phyloP scores from a whole-genome alignment of 257 asterid genomes.

The Schizonepeta tenuifolia region DNA sequence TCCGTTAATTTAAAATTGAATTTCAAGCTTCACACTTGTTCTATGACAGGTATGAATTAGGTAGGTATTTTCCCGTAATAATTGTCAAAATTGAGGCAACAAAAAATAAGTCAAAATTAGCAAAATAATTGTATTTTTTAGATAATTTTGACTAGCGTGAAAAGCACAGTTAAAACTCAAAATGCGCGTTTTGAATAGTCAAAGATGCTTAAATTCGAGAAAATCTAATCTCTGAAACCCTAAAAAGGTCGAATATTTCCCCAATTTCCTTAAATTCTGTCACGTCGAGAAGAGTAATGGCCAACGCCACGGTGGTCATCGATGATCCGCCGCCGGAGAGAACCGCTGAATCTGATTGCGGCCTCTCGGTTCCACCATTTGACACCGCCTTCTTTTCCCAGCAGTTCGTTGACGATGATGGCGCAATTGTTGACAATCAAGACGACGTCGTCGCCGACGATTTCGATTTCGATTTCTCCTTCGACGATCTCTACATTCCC shows the following conservation, averaged over 20 bases:
- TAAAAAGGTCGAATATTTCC: neutral
- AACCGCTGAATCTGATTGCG: slow-evolving; percentile 36
- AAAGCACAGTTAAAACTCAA: no score
- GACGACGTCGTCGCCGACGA: slow-evolving; percentile 37
- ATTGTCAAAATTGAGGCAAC: no score
- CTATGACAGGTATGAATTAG: no score
- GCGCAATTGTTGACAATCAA: slow-evolving; percentile 22
- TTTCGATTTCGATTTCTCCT: slow-evolving; percentile 58
- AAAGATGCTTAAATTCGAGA: neutral
- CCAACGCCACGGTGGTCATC: slow-evolving; percentile 40
- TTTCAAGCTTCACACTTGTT: no score
- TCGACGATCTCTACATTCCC: slow-evolving; percentile 48
- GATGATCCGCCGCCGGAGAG: slow-evolving; percentile 35
- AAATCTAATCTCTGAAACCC: slow-evolving; percentile 23
- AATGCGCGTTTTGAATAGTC: no score
- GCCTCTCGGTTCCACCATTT: slow-evolving; percentile 56
- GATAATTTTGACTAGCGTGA: no score
- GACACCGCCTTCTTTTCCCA: slow-evolving; percentile 53
- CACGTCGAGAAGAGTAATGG: slow-evolving; percentile 36
- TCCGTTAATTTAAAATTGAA: no score
- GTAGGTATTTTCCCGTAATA: no score
- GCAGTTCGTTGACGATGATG: slow-evolving; percentile 31
- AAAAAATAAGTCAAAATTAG: no score
- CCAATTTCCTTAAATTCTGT: neutral
- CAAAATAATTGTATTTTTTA: no score